A percentile compares a stretch with the other conserved stretches of the same genome.
phyloP scores from a whole-genome alignment of 2,329 filamentous ascomycete genomes.

The Trichophyton schoenleinii region DNA sequence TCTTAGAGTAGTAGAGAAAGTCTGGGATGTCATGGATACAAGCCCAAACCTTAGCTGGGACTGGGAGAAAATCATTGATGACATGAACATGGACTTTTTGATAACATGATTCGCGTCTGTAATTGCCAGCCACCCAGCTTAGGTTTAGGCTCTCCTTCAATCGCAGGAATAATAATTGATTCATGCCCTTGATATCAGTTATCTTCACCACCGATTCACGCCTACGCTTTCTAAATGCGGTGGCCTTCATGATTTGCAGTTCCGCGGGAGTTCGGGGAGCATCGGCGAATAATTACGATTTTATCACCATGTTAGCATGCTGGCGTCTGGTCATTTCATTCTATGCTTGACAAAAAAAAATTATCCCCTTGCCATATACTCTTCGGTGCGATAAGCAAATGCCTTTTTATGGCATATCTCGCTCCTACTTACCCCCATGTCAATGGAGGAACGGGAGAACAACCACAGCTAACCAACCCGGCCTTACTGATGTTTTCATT shows the following conservation, averaged over 20 bases:
- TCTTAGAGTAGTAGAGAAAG: conserved; percentile 41
- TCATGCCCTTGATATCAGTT: background rate
- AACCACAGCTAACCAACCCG: background rate
- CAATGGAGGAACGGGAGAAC: background rate
- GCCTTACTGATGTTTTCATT: background rate
- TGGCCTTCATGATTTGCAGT: background rate
- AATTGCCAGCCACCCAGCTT: background rate
- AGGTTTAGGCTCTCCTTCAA: background rate
- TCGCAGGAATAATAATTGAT: background rate
- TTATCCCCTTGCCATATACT: background rate
- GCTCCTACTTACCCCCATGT: background rate
- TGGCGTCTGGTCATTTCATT: background rate
- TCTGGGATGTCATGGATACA: conserved; percentile 50
- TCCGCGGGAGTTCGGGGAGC: background rate
- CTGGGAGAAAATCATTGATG: conserved; percentile 49
- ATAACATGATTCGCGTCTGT: conserved; percentile 36
- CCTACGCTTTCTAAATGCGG: background rate
- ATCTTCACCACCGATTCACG: background rate
- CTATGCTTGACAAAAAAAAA: background rate
- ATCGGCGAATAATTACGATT: background rate
- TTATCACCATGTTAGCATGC: background rate
- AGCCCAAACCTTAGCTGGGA: conserved; percentile 48
- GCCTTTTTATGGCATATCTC: background rate
- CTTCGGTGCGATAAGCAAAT: background rate
- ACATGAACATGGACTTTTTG: conserved; percentile 49